Evolutionary conservation across 805 yeast species (phyloP), one percentile per base, ranked within the genome.

Genomic region (Metschnikowia proteae): DNA sequence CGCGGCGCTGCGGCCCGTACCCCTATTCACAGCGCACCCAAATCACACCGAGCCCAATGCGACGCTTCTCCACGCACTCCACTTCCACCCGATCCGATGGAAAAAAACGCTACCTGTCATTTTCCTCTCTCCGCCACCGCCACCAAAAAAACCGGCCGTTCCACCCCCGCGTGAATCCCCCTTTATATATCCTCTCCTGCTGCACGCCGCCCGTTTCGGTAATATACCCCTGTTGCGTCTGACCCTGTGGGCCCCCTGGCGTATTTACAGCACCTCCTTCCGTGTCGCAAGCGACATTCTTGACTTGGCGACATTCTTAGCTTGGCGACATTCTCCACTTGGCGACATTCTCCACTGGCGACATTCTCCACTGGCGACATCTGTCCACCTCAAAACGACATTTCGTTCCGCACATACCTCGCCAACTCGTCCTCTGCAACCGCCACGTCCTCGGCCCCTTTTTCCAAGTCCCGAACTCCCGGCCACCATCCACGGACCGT

Each of bases 41-140:
- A 40, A 30, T 30, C 43, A 40, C 9, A 6, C 35, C 11, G 35
- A 8, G 43, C 43, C 28, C 43, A 39, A 39, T 22, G 43, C 43
- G 43, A 23, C 23, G 25, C 28, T 40, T 40, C 45, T 42, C 38
- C 45, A 32, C 45, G 45, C 45, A 32, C 44, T 41, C 37, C 26
- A 33, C 26, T 31, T 42, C 26, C 30, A 26, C 31, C 23, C 13
- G 38, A 33, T 17, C 26, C 37, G 31, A 31, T 26, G 30, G 43
- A 40, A 40, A 40, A 40, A 40, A 40, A 10, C 45, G 38, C 45
- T 26, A 42, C 38, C 45, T 42, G 45, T 42, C 45, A 42, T 42
- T 33, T 42, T 42, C 38, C 38, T 42, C 9, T 31, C 45, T 33
- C 26, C 38, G 26, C 38, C 37, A 42, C 30, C 31, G 25, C 45